Base-by-base conservation (phyloP, 1,139 yeast genomes). In the Taiozyma onychis region DNA sequence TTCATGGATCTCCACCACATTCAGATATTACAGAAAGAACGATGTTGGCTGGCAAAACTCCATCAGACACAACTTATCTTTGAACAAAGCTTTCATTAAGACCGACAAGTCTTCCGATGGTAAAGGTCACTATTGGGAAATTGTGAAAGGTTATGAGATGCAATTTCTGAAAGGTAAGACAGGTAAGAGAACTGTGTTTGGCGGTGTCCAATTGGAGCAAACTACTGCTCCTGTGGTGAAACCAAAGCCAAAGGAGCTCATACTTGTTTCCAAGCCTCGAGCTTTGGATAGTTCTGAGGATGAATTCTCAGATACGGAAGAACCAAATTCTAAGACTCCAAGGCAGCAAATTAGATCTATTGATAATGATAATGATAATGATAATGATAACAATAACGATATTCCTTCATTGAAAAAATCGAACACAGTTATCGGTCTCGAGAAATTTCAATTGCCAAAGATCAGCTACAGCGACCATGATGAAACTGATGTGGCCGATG, bases 21-120 rank as follows among this genome's bases (percentile, higher is more conserved):
- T 91, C 69, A 80, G 76, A 55, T 93, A 85, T 67, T 95, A 93
- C 67, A 81, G 85, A 57, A 81, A 81, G 55, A 88, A 88, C 54
- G 96, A 90, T 59, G 88, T 90, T 16, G 97, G 98, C 30, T 88
- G 97, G 97, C 96, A 88, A 65, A 88, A 88, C 66, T 87, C 95
- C 30, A 88, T 88, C 57, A 83, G 96, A 53, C 96, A 88, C 67
- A 87, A 89, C 59, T 72, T 89, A 50, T 85, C 95, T 27, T 73
- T 89, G 57, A 89, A 88, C 69, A 89, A 88, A 65, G 96, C 96
- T 1, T 89, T 89, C 61, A 78, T 85, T 50, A 93, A 93, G 69
- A 89, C 95, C 39, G 96, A 88, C 58, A 86, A 93, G 65, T 91
- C 97, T 16, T 86, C 88, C 60, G 96, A 88, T 67, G 98, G 98